These are phyloP conservation scores for Saxispiralis lemnorum DNA, from an alignment of 495 filamentous ascomycete species.

Conservation along the genomic window DNA sequence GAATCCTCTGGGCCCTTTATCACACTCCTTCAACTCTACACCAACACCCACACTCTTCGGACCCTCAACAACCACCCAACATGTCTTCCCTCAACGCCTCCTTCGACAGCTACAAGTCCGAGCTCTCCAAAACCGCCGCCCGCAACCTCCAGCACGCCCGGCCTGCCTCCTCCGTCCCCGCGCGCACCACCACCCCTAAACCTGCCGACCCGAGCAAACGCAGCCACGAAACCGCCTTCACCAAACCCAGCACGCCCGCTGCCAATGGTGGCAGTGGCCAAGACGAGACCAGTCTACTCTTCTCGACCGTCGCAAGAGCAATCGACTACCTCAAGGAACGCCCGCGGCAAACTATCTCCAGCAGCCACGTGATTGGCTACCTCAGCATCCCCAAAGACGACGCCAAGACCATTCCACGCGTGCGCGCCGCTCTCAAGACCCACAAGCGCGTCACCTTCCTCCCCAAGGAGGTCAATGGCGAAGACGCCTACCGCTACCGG, in stretches of 20 bases:
- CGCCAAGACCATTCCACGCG: slow-evolving; percentile 5
- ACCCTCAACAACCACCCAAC: neutral
- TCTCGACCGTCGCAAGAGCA: slow-evolving; percentile 69
- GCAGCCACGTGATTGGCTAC: slow-evolving; percentile 57
- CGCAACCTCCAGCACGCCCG: slow-evolving; percentile 11
- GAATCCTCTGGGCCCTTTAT: slow-evolving; percentile 11
- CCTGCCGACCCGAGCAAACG: slow-evolving; percentile 19
- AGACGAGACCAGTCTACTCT: slow-evolving; percentile 44
- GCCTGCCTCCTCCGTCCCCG: slow-evolving; percentile 3
- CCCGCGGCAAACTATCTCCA: slow-evolving; percentile 43
- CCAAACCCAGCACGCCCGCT: slow-evolving; percentile 25
- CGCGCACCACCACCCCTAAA: slow-evolving; percentile 15
- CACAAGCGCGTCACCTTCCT: slow-evolving; percentile 58
- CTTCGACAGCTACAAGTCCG: slow-evolving; percentile 8
- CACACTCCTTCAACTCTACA: neutral
- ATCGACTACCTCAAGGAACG: slow-evolving; percentile 72
- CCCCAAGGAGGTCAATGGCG: slow-evolving; percentile 34
- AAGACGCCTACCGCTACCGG: slow-evolving; percentile 58
- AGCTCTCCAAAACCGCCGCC: slow-evolving; percentile 14
- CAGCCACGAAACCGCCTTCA: slow-evolving; percentile 24
- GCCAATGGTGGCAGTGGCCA: slow-evolving; percentile 64
- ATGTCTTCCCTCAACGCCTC: slow-evolving; percentile 17
- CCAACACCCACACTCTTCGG: slow-evolving; percentile 10
- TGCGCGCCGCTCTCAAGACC: slow-evolving; percentile 26
- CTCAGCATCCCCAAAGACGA: slow-evolving; percentile 35